Base-by-base conservation (phyloP, 2,329 filamentous ascomycete species). In the Thelonectria olida region DNA sequence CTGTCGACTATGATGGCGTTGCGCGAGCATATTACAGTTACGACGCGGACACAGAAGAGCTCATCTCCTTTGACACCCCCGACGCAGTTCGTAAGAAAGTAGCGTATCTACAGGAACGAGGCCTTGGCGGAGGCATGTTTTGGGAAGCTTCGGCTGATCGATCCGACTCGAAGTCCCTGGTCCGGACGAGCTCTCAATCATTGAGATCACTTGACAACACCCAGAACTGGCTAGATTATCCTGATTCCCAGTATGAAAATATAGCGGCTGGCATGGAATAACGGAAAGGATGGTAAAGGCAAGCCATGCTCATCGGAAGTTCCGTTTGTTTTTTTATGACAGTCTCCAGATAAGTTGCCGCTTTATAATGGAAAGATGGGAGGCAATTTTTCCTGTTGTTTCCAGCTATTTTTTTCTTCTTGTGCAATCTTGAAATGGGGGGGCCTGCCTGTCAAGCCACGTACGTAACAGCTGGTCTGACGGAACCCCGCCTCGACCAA, bases 81-180 rank as follows among this genome's bases (percentile, higher is more conserved):
- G 78, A 80, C 12, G 84, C 88, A 67, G 82, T 88, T 13, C 73
- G 50, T 72, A 78, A 78, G 64, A 96, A 95, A 79, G 86, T 87
- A 2, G 70, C 79, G 4, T 95, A 90, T 73, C 84, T 92, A 64
- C 82, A 84, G 74, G 72, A 78, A 44, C 80, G 82, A 47, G 84
- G 86, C 0, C 82, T 96, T 0, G 91, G 89, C 3, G 92, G 92
- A 17, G 88, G 85, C 20, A 95, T 96, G 91, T 96, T 91, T 85
- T 96, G 92, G 92, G 92, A 95, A 74, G 88, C 86, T 8, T 91
- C 88, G 60, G 87, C 83, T 3, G 92, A 96, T 73, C 84, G 84
- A 68, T 81, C 70, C 4, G 86, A 83, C 13, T 77, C 75, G 9
- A 81, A 83, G 2, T 91, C 88, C 66, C 77, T 95, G 64, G 88